These are phyloP conservation scores for Fraxinus paxiana DNA, from an alignment of 305 asterid species.

Conservation along the genomic window DNA sequence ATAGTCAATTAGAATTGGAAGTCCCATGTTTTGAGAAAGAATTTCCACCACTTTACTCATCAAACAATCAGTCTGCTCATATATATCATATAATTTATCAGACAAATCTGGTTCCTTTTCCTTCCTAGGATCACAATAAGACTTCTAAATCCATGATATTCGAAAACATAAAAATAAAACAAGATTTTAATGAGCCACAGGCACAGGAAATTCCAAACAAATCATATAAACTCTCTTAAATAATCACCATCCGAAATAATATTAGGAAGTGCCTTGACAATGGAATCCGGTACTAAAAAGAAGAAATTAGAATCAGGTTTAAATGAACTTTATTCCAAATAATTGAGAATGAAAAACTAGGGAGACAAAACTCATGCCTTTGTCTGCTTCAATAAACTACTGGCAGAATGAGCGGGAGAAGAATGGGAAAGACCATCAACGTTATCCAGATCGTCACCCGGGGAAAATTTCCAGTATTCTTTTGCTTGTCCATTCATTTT, in stretches of 20 bases:
- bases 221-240: background rate
- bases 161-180: background rate
- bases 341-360: conserved; percentile 15
- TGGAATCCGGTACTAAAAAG: background rate
- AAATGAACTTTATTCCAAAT: conserved; percentile 15
- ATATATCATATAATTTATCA: background rate
- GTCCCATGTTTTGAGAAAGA: background rate
- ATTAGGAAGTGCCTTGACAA: background rate
- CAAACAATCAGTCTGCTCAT: background rate
- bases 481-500: conserved; percentile 49
- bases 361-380: conserved; percentile 44
- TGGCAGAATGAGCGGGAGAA: conserved; percentile 47
- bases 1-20: background rate
- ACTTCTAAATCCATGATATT: conserved; percentile 3
- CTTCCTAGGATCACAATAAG: background rate
- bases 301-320: conserved; percentile 5
- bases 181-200: background rate
- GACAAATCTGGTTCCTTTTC: background rate
- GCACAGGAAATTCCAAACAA: conserved; percentile 11
- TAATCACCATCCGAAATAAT: background rate
- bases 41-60: background rate
- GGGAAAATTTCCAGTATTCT: conserved; percentile 44
- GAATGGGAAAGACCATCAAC: conserved; percentile 42
- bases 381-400: conserved; percentile 48
- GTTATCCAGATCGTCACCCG: conserved; percentile 49